Evolutionary conservation across 1,139 yeast genomes (phyloP), one percentile per base, ranked within the genome.

Genomic region (Debaryomycetaceae sp.): DNA sequence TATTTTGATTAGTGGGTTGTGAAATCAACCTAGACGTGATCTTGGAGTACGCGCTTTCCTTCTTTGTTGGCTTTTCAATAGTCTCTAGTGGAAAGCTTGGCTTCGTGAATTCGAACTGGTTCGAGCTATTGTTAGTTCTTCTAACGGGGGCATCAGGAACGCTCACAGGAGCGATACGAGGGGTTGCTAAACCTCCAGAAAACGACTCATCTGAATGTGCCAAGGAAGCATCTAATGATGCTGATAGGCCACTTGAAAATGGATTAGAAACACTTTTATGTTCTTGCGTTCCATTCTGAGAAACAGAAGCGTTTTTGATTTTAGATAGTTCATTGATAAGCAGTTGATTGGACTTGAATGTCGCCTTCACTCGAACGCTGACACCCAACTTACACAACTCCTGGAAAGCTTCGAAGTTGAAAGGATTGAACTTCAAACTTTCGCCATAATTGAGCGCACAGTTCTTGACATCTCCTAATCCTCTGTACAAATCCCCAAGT

Each of bases 351-450:
- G 57, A 51, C 41, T 75, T 78, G 62, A 77, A 87, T 37, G 88
- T 75, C 6, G 85, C 70, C 45, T 80, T 78, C 6, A 83, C 82
- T 42, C 80, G 75, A 24, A 88, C 75, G 49, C 80, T 78, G 24
- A 85, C 87, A 9, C 93, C 91, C 58, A 87, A 69, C 47, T 77
- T 76, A 57, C 93, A 83, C 40, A 93, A 68, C 38, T 84, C 83
- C 54, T 86, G 89, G 50, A 87, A 81, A 0, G 97, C 91, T 58
- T 89, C 97, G 78, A 95, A 90, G 42, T 89, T 75, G 59, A 75
- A 88, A 24, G 95, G 96, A 59, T 93, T 87, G 47, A 75, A 65
- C 48, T 80, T 79, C 45, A 89, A 70, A 0, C 95, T 87, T 51
- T 77, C 79, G 0, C 87, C 77, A 62, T 84, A 87, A 55, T 81